Evolutionary conservation across 1,139 yeast species (phyloP).

Genomic region (Scheffersomyces titani): DNA sequence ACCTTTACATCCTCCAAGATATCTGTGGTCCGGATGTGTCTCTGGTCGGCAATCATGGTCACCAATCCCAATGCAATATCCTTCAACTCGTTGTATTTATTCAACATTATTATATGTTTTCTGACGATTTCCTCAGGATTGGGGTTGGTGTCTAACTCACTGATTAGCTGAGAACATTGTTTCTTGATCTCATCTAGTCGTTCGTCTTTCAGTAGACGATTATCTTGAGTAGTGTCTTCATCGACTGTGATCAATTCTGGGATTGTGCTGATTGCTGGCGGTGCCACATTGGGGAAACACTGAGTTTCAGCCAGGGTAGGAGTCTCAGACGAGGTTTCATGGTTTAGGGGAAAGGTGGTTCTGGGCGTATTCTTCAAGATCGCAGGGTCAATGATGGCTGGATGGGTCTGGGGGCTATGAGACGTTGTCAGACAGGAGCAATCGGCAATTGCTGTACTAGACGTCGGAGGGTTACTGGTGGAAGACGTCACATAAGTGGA

Average conservation of each 20-base stretch:
- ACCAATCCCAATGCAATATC: slow-evolving; percentile 53
- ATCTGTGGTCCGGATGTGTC: slow-evolving; percentile 41
- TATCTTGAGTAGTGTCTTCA: not conserved
- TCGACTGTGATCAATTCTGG: not conserved
- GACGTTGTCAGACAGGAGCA: not conserved
- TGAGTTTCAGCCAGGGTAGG: not conserved
- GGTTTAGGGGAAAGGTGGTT: not conserved
- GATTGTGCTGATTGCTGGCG: not conserved
- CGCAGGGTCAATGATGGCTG: not conserved
- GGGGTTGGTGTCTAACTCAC: slow-evolving; percentile 29
- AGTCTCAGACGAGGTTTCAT: not conserved
- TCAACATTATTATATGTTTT: slow-evolving; percentile 43
- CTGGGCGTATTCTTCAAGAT: not conserved
- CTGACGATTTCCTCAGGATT: slow-evolving; percentile 34
- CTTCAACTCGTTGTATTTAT: slow-evolving; percentile 49
- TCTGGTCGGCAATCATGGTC: slow-evolving; percentile 52
- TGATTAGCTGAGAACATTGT: slow-evolving; percentile 36
- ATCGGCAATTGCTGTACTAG: not conserved
- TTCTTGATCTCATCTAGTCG: slow-evolving; percentile 35
- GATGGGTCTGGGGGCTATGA: not conserved
- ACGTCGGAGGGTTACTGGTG: not conserved
- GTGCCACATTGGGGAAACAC: not conserved
- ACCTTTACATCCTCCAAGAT: slow-evolving; percentile 38
- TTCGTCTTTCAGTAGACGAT: slow-evolving; percentile 20
- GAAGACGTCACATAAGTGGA: not conserved